Percentiles rank a stretch among this genome's conserved stretches.
These are phyloP conservation scores for Cordyceps fumosorosea DNA, from an alignment of 2,329 filamentous ascomycete genomes.

Conservation along the genomic window DNA sequence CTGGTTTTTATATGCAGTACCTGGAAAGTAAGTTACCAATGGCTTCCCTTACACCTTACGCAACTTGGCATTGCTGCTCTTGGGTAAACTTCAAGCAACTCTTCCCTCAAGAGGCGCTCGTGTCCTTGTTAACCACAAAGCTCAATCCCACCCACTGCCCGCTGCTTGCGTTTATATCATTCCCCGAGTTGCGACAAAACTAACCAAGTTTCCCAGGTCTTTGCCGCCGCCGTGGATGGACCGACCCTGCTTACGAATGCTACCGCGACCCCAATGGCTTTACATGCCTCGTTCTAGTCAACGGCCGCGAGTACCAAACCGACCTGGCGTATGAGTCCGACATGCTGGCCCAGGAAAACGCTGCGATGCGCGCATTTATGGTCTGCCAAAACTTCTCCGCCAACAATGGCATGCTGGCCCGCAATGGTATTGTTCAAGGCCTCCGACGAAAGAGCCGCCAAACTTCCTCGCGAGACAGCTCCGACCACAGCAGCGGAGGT, in stretches of 20 bases:
- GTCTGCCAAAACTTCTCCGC: slow-evolving; percentile 96
- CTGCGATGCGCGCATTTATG: slow-evolving; percentile 93
- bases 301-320: slow-evolving; percentile 93
- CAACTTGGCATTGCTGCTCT: slow-evolving; percentile 38
- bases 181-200: neutral
- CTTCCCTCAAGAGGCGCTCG: neutral
- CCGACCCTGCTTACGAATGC: slow-evolving; percentile 81
- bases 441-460: slow-evolving; percentile 49
- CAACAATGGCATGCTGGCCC: slow-evolving; percentile 83
- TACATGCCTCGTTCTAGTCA: slow-evolving; percentile 87
- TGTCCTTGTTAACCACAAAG: neutral
- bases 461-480: slow-evolving; percentile 40
- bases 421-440: slow-evolving; percentile 62
- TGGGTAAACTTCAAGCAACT: neutral
- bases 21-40: slow-evolving; percentile 59
- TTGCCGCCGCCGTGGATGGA: slow-evolving; percentile 91
- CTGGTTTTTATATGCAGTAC: slow-evolving; percentile 66
- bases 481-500: slow-evolving; percentile 31
- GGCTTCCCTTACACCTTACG: slow-evolving; percentile 30
- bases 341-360: slow-evolving; percentile 80
- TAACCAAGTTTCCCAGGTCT: slow-evolving; percentile 54
- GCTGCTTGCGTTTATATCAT: neutral
- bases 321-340: slow-evolving; percentile 79
- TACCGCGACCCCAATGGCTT: slow-evolving; percentile 69
- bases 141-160: too few species aligned